Evolutionary conservation across 768 basidiomycete genomes (phyloP).

Genomic region (Amanita pseudoporphyria): DNA sequence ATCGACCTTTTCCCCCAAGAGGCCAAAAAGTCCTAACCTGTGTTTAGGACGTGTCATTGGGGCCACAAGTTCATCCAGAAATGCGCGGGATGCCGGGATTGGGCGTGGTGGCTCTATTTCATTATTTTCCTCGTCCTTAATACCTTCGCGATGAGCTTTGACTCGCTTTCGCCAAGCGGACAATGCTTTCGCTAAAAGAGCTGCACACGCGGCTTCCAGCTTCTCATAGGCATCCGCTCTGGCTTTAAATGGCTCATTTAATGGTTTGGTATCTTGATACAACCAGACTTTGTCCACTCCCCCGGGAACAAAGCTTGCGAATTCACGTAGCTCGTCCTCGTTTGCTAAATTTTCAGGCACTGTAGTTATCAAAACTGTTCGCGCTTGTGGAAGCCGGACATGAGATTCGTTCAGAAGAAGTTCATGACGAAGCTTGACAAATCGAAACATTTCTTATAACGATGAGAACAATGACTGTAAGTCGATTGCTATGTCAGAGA

Average conservation of each 20-base stretch:
- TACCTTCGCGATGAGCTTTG: no score
- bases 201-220: conserved; percentile 48
- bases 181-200: conserved; percentile 33
- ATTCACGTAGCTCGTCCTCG: conserved; percentile 36
- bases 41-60: conserved; percentile 40
- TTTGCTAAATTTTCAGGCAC: conserved; percentile 45
- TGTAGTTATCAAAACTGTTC: conserved; percentile 59
- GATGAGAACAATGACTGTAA: conserved; percentile 47
- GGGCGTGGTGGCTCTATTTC: conserved; percentile 8
- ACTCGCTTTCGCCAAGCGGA: conserved; percentile 26
- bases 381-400: conserved; percentile 50
- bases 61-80: conserved; percentile 47
- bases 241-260: conserved; percentile 33
- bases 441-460: conserved; percentile 53
- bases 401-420: conserved; percentile 53
- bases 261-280: conserved; percentile 38
- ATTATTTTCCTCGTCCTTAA: conserved; percentile 12
- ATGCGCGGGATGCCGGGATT: conserved; percentile 19
- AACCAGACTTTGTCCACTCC: conserved; percentile 64
- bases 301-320: conserved; percentile 59
- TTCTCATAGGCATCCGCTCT: conserved; percentile 37
- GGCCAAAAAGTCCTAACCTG: conserved; percentile 36
- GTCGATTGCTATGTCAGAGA: neutral
- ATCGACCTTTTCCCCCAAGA: conserved; percentile 55
- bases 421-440: conserved; percentile 43